phyloP scores from a whole-genome alignment of 2,329 filamentous ascomycete genomes.

The Penicillium sp. region DNA sequence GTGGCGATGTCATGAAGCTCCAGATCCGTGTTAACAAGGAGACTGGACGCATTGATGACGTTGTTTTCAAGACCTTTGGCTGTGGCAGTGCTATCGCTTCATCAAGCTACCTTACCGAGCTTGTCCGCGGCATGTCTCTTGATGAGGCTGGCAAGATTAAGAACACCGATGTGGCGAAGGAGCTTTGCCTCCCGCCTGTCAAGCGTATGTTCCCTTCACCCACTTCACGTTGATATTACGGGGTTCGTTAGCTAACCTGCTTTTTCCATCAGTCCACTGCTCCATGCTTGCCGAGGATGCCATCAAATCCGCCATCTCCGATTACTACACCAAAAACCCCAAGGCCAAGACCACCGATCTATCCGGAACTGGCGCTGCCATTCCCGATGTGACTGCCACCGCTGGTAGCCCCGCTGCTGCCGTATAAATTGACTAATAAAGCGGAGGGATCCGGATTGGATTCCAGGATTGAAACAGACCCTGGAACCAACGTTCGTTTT shows the following conservation, averaged over 20 bases:
- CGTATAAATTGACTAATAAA: conserved; percentile 19
- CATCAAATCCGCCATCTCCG: conserved; percentile 86
- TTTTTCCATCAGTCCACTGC: conserved; percentile 66
- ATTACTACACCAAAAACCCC: conserved; percentile 91
- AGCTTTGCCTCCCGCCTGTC: conserved; percentile 86
- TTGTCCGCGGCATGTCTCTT: conserved; percentile 93
- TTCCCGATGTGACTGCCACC: conserved; percentile 57
- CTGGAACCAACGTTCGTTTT: conserved; percentile 9
- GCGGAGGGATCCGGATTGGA: not conserved
- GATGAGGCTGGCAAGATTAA: conserved; percentile 90
- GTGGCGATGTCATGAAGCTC: conserved; percentile 91
- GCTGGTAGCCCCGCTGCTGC: conserved; percentile 26
- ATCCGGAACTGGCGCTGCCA: conserved; percentile 67
- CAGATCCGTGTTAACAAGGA: conserved; percentile 89
- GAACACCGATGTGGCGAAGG: conserved; percentile 98
- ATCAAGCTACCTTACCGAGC: conserved; percentile 89
- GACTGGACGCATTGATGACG: conserved; percentile 85
- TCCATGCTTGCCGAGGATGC: conserved; percentile 91
- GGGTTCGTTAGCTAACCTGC: conserved; percentile 5
- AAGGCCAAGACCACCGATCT: conserved; percentile 72
- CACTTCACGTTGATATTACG: not conserved
- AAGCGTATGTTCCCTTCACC: conserved; percentile 64
- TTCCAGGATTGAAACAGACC: conserved; percentile 6
- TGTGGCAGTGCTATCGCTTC: conserved; percentile 94
- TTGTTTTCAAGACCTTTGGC: conserved; percentile 98